Percentiles rank a stretch among this genome's conserved stretches.
Evolutionary conservation across 2,329 filamentous ascomycete genomes (phyloP).

Genomic region (Claviceps paspali): DNA sequence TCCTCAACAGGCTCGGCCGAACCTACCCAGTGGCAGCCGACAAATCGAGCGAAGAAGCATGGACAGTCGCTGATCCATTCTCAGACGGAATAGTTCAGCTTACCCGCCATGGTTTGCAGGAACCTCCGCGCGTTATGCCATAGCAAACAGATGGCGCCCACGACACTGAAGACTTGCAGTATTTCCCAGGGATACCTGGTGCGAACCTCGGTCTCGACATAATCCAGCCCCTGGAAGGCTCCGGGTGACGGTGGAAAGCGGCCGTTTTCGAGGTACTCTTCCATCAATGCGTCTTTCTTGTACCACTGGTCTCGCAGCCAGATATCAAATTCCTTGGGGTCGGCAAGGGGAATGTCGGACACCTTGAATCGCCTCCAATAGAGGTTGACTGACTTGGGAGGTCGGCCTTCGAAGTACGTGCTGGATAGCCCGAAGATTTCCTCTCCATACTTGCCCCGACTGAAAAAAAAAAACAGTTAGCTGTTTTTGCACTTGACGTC

Average conservation of each 20-base stretch:
- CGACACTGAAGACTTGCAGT: constrained; percentile 35
- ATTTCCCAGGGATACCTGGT: constrained; percentile 40
- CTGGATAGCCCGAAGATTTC: constrained; percentile 75
- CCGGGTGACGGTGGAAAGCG: constrained; percentile 59
- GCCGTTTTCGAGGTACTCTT: constrained; percentile 63
- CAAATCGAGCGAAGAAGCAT: too few species aligned
- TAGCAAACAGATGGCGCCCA: constrained; percentile 29
- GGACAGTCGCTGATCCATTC: too few species aligned
- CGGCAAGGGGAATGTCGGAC: constrained; percentile 64
- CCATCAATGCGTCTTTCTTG: constrained; percentile 81
- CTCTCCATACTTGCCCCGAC: constrained; percentile 72
- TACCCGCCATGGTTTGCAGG: constrained; percentile 9
- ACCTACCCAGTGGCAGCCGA: too few species aligned
- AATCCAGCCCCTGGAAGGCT: constrained; percentile 26
- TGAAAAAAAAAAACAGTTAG: constrained; percentile 20
- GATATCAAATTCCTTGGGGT: constrained; percentile 57
- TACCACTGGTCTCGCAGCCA: constrained; percentile 83
- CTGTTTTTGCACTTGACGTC: too few species aligned
- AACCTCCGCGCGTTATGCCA: constrained; percentile 23
- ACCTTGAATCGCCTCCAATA: constrained; percentile 82
- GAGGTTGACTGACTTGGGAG: constrained; percentile 92
- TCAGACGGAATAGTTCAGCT: constrained; percentile 7
- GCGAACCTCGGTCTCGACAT: constrained; percentile 44
- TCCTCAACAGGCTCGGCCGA: too few species aligned
- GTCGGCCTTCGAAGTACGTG: constrained; percentile 75